Base-by-base conservation (phyloP, 1,284 basidiomycete species). In the Ceratobasidium sp. region DNA sequence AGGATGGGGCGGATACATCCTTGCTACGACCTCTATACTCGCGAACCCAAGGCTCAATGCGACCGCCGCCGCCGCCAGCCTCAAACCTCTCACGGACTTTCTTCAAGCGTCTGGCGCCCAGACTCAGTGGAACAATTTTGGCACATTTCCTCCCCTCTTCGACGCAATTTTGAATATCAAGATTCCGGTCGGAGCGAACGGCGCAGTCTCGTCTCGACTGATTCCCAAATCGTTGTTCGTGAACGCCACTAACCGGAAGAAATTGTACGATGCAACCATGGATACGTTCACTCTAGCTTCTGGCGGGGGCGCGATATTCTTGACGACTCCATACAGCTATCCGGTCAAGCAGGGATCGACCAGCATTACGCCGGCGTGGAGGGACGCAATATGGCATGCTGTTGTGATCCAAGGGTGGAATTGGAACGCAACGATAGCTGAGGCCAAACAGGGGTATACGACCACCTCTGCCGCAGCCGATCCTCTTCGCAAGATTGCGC, bases 321-420 rank as follows among this genome's bases (percentile, higher is more conserved):
- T 70, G 6, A 58, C 53, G 0, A 70, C 67, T n/a, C 67, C 61
- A 12, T 64, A 16, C 14, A 26, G 43, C 16, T 70, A 70, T 21
- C 23, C 36, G 23, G 28, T 41, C 1, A 85, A 82, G 34, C 81
- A 83, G 1, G 75, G 78, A 12, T 72, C 79, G 69, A 86, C 85
- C 8, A 84, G 83, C 72, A 81, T 85, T 12, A 85, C 84, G 0
- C 82, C 83, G 1, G 82, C 82, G 4, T 86, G 84, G 85, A 78
- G 83, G 41, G 78, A 81, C 12, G 80, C 83, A 55, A 72, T 84
- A 2, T 88, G 85, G 80, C 85, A 87, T 76, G 82, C 30, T 2
- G 36, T 58, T 1, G 18, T 32, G 6, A 18, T 23, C 1, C 10
- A 26, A 12, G 30, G n/a, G 16, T 73, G 72, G 72, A 21, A 21